A percentile compares a stretch with the other conserved stretches of the same genome.
Conservation (phyloP, 495 filamentous ascomycete species). For the Penicillium alfredii region DNA sequence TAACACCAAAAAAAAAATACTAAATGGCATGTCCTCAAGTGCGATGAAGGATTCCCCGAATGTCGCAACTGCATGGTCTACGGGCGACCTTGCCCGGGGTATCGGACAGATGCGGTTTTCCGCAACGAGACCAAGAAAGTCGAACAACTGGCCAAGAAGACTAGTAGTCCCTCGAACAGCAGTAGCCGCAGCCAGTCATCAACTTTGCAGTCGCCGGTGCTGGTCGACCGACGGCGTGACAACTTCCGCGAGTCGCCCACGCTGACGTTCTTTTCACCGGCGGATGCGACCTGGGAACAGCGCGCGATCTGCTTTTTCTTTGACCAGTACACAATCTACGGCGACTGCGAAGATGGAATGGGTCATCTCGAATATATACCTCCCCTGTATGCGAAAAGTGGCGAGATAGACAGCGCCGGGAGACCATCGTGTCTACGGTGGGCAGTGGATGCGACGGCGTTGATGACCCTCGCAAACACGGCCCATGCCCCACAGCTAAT, state of each 20-base stretch:
- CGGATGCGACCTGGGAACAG: conserved; percentile 36
- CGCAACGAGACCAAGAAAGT: conserved; percentile 36
- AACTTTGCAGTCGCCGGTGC: not conserved
- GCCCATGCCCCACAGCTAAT: conserved; percentile 26
- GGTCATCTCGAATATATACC: conserved; percentile 36
- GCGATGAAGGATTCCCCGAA: conserved; percentile 38
- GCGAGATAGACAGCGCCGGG: conserved; percentile 12
- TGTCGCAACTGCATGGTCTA: conserved; percentile 40
- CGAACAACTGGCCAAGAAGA: conserved; percentile 23
- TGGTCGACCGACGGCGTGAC: conserved; percentile 1
- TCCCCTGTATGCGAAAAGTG: conserved; percentile 27
- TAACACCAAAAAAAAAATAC: conserved; percentile 7
- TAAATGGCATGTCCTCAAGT: conserved; percentile 28
- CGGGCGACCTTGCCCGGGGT: conserved; percentile 39
- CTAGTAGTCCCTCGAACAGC: conserved; percentile 3
- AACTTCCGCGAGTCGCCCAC: conserved; percentile 1
- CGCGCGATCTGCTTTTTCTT: conserved; percentile 42
- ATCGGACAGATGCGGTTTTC: conserved; percentile 36
- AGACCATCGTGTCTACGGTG: conserved; percentile 25
- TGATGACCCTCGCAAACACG: conserved; percentile 32
- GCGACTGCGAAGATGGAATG: conserved; percentile 16
- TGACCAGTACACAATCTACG: conserved; percentile 34
- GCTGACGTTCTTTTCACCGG: conserved; percentile 17
- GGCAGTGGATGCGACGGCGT: conserved; percentile 37
- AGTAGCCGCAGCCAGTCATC: conserved; percentile 2